These are phyloP conservation scores for Bruguiera hainesii DNA, from an alignment of 441 rosid genomes.

Conservation along the genomic window DNA sequence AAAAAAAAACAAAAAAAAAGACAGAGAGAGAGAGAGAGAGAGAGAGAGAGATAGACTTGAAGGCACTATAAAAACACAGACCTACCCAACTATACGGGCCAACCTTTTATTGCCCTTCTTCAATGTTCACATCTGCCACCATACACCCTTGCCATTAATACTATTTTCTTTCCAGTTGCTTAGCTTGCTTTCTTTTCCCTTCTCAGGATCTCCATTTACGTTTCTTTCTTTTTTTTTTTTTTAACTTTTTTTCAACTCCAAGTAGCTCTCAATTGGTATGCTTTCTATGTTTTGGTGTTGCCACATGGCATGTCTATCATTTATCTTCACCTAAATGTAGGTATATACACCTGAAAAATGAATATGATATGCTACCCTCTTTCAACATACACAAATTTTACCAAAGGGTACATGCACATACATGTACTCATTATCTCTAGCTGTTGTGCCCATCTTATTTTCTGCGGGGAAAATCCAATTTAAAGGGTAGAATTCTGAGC, in stretches of 20 bases:
- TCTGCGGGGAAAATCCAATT: no score
- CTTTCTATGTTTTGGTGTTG: slow-evolving; percentile 12
- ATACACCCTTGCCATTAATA: slow-evolving; percentile 37
- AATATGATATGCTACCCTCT: slow-evolving; percentile 28
- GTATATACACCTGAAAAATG: slow-evolving; percentile 19
- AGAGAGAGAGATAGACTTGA: slow-evolving; percentile 23
- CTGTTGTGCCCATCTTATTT: no score
- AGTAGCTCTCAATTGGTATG: slow-evolving; percentile 36
- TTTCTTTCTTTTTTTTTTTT: neutral
- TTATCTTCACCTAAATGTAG: slow-evolving; percentile 17
- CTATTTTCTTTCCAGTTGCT: slow-evolving; percentile 5
- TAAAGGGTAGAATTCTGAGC: no score
- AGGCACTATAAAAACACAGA: slow-evolving; percentile 58
- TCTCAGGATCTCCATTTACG: slow-evolving; percentile 35
- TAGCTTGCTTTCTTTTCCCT: slow-evolving; percentile 38
- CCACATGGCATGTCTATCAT: slow-evolving; percentile 31
- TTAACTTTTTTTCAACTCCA: slow-evolving; percentile 33
- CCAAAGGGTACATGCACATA: neutral
- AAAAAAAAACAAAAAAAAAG: no score
- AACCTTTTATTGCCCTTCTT: slow-evolving; percentile 79
- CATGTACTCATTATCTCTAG: neutral
- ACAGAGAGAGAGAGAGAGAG: neutral
- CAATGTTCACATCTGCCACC: slow-evolving; percentile 74
- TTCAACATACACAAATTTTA: neutral
- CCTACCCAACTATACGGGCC: slow-evolving; percentile 60